These are phyloP conservation scores for Kickxella alabastrina DNA, from an alignment of 192 early-diverging fungal genomes.

Conservation along the genomic window DNA sequence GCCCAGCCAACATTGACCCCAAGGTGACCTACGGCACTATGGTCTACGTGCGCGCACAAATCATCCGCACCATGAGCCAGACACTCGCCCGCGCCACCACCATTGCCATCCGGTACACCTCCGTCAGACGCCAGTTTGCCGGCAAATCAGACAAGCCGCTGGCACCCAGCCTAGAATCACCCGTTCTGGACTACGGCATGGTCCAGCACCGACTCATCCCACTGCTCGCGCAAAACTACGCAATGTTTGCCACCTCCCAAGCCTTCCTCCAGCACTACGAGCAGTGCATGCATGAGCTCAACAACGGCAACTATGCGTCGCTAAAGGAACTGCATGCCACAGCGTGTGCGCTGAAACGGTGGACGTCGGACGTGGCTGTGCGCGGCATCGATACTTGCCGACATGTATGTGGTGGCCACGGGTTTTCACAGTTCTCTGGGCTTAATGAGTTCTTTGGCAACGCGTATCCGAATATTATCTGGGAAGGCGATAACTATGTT, in stretches of 20 bases:
- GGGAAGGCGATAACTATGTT: constrained; percentile 84
- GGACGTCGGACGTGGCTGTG: constrained; percentile 66
- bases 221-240: constrained; percentile 68
- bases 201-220: constrained; percentile 72
- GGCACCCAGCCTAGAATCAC: constrained; percentile 53
- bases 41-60: constrained; percentile 74
- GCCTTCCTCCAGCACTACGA: constrained; percentile 63
- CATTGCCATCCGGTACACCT: constrained; percentile 67
- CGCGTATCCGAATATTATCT: constrained; percentile 70
- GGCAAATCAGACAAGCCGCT: constrained; percentile 41
- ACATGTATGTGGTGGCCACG: constrained; percentile 74
- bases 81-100: constrained; percentile 66
- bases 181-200: constrained; percentile 75
- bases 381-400: constrained; percentile 70
- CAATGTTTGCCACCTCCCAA: constrained; percentile 65
- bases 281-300: constrained; percentile 56
- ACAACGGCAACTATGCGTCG: constrained; percentile 58
- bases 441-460: constrained; percentile 65
- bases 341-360: constrained; percentile 67
- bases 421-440: constrained; percentile 71
- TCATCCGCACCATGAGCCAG: constrained; percentile 60
- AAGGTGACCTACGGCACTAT: constrained; percentile 86
- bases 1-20: constrained; percentile 64
- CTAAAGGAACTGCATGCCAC: constrained; percentile 74
- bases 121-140: constrained; percentile 69